These are phyloP conservation scores for Trametes punicea DNA, from an alignment of 768 basidiomycete genomes.

Conservation along the genomic window DNA sequence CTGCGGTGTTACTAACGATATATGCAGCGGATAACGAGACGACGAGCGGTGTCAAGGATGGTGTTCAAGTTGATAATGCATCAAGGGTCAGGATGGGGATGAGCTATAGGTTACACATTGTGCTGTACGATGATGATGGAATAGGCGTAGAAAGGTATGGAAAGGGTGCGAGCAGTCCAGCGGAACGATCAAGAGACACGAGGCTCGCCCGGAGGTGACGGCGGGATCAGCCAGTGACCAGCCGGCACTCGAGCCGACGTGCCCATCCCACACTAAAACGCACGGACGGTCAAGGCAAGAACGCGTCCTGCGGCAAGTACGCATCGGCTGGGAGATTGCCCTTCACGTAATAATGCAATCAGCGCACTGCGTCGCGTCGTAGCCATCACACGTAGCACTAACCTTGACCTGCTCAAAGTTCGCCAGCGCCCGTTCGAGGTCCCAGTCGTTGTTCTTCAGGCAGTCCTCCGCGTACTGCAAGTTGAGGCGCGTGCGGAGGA, in stretches of 20 bases:
- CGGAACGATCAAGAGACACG: conserved; percentile 17
- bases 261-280: conserved; percentile 13
- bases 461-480: conserved; percentile 81
- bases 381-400: conserved; percentile 26
- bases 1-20: conserved; percentile 7
- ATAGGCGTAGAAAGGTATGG: background rate
- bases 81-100: conserved; percentile 7
- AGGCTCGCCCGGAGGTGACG: background rate
- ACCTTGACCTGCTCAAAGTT: conserved; percentile 92
- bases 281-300: conserved; percentile 33
- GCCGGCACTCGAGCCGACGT: conserved; percentile 12
- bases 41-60: conserved; percentile 14
- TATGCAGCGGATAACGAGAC: conserved; percentile 14
- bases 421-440: conserved; percentile 68
- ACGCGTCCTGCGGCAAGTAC: conserved; percentile 50
- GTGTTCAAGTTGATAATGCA: conserved; percentile 3
- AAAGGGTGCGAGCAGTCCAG: conserved; percentile 10
- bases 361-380: conserved; percentile 2
- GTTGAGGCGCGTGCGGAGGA: conserved; percentile 74
- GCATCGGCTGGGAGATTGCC: conserved; percentile 37
- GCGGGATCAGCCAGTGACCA: conserved; percentile 5
- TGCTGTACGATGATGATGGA: conserved; percentile 8
- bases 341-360: conserved; percentile 29
- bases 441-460: conserved; percentile 81
- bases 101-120: conserved; percentile 17